Conservation (phyloP, 2,329 filamentous ascomycete genomes). For the Fusarium austroafricanum region DNA sequence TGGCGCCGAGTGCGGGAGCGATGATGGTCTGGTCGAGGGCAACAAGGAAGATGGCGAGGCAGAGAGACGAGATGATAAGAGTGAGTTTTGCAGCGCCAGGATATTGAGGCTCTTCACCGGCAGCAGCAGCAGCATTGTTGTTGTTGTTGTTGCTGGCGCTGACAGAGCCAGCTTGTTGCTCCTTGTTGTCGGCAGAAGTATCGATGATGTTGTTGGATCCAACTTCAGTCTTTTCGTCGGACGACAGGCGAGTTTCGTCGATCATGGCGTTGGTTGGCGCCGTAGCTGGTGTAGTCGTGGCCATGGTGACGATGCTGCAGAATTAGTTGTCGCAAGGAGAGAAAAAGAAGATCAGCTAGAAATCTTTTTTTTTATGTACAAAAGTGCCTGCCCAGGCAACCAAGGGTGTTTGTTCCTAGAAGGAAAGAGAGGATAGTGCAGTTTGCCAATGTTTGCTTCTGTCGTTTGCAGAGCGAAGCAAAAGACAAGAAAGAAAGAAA, state of each 20-base stretch:
- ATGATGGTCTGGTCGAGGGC: conserved; percentile 65
- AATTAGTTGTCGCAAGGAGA: not conserved
- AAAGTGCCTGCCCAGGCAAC: not conserved
- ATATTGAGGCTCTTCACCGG: conserved; percentile 47
- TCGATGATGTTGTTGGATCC: conserved; percentile 43
- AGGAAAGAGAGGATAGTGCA: not conserved
- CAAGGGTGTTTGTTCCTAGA: conserved; percentile 4
- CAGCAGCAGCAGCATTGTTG: too few relatives aligned
- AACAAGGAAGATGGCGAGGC: conserved; percentile 61
- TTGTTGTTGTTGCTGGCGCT: not conserved
- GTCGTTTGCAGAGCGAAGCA: not conserved
- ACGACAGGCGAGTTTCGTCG: conserved; percentile 45
- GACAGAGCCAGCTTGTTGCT: conserved; percentile 26
- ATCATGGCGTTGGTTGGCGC: conserved; percentile 29
- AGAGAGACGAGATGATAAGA: conserved; percentile 58
- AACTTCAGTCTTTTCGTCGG: conserved; percentile 50
- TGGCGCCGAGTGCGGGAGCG: conserved; percentile 64
- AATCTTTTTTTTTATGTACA: not conserved
- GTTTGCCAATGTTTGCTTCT: conserved; percentile 10
- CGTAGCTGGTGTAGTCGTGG: conserved; percentile 25
- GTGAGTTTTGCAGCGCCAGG: conserved; percentile 54
- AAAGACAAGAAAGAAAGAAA: not conserved
- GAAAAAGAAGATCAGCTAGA: not conserved
- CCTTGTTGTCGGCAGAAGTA: conserved; percentile 25
- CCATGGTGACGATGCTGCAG: conserved; percentile 11